A percentile compares a stretch with the other conserved stretches of the same genome.
Evolutionary conservation across 441 rosid species (phyloP).

Genomic region (Populus hybrid): DNA sequence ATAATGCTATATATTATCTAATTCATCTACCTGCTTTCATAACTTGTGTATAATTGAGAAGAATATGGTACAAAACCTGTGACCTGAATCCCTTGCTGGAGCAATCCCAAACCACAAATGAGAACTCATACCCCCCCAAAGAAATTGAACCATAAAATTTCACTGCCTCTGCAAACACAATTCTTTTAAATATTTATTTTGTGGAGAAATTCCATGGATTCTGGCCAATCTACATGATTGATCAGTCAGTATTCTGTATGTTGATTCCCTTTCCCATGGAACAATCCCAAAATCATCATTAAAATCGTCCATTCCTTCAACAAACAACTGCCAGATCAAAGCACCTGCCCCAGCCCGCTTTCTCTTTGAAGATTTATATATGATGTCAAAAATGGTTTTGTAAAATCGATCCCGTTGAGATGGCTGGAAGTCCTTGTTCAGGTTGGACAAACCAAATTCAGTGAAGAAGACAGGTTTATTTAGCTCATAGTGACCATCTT

Average conservation of each 20-base stretch:
- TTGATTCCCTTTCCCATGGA: slow-evolving; percentile 68
- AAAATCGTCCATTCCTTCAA: slow-evolving; percentile 75
- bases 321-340: slow-evolving; percentile 72
- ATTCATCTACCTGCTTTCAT: slow-evolving; percentile 4
- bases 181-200: slow-evolving; percentile 37
- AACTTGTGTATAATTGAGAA: slow-evolving; percentile 3
- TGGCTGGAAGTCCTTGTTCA: slow-evolving; percentile 62
- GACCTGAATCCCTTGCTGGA: slow-evolving; percentile 3
- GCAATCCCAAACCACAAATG: neutral
- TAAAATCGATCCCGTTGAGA: slow-evolving; percentile 58
- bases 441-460: slow-evolving; percentile 73
- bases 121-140: neutral
- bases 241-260: slow-evolving; percentile 43
- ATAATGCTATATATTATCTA: slow-evolving; percentile 8
- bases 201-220: slow-evolving; percentile 34
- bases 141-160: slow-evolving; percentile 9
- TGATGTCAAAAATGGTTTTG: slow-evolving; percentile 47
- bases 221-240: slow-evolving; percentile 75
- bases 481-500: slow-evolving; percentile 76
- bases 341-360: slow-evolving; percentile 81
- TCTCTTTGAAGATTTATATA: slow-evolving; percentile 65
- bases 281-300: slow-evolving; percentile 77
- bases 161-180: slow-evolving; percentile 44
- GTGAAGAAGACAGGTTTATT: slow-evolving; percentile 82
- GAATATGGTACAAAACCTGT: slow-evolving; percentile 10